Evolutionary conservation across 768 basidiomycete genomes (phyloP).

Genomic region (Leucocoprinus sp.): DNA sequence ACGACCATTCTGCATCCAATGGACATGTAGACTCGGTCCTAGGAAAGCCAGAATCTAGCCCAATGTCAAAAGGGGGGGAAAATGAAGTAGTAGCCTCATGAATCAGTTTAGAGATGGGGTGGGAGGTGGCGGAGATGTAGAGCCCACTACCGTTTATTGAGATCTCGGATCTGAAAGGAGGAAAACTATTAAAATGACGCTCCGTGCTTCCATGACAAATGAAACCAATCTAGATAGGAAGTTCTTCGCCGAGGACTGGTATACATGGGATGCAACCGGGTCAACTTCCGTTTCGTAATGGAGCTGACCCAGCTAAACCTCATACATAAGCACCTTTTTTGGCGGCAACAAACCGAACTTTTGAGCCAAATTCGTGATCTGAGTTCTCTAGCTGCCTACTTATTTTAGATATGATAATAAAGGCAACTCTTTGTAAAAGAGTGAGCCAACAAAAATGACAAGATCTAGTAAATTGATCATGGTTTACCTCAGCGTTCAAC

Average conservation of each 20-base stretch:
- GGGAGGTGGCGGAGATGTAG: conserved; percentile 36
- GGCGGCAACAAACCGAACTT: not conserved
- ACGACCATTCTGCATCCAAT: conserved; percentile 62
- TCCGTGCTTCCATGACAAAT: conserved; percentile 6
- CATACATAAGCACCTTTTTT: not conserved
- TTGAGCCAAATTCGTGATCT: too few species aligned
- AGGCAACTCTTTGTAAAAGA: too few species aligned
- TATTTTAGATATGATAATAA: too few species aligned
- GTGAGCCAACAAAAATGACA: too few species aligned
- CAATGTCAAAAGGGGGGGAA: conserved; percentile 56
- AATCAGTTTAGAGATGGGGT: conserved; percentile 48
- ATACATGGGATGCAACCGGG: conserved; percentile 2
- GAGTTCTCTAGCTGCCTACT: too few species aligned
- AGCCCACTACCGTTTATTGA: conserved; percentile 24
- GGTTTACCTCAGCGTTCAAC: too few species aligned
- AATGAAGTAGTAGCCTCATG: conserved; percentile 62
- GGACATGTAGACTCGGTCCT: conserved; percentile 67
- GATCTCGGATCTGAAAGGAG: not conserved
- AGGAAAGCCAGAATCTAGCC: conserved; percentile 71
- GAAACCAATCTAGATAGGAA: not conserved
- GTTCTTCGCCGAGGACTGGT: not conserved
- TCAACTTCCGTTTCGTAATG: conserved; percentile 7
- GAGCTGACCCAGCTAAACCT: conserved; percentile 3
- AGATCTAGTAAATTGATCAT: too few species aligned
- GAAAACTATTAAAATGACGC: conserved; percentile 1